phyloP scores from a whole-genome alignment of 176 grass and related monocot species.

The Phoenix roebelenii region DNA sequence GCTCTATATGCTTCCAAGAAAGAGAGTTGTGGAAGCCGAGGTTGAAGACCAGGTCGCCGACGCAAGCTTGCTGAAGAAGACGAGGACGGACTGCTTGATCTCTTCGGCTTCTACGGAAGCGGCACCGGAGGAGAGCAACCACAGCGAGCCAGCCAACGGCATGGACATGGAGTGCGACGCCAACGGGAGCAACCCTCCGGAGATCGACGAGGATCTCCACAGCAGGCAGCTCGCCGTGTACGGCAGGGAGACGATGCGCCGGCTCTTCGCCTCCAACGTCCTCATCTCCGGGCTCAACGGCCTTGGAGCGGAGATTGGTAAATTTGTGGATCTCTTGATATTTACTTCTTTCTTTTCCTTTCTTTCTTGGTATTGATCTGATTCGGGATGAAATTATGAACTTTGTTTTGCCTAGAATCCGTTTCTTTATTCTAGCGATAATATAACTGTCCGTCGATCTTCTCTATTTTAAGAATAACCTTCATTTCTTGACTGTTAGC shows the following conservation, averaged over 20 bases:
- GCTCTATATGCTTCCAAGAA: slow-evolving; percentile 62
- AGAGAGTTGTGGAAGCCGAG: slow-evolving; percentile 46
- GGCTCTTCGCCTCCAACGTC: slow-evolving; percentile 77
- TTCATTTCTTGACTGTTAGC: too few relatives aligned
- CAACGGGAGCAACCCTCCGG: slow-evolving; percentile 7
- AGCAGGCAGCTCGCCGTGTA: slow-evolving; percentile 86
- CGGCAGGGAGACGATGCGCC: slow-evolving; percentile 80
- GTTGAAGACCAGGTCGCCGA: slow-evolving; percentile 17
- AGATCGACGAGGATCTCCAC: slow-evolving; percentile 92
- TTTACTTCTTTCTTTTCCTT: too few relatives aligned
- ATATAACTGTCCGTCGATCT: too few relatives aligned
- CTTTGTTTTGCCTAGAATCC: neutral
- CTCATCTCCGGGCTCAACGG: slow-evolving; percentile 79
- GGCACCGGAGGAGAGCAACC: neutral
- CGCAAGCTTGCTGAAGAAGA: slow-evolving; percentile 38
- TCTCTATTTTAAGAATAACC: too few relatives aligned
- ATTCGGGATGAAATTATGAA: too few relatives aligned
- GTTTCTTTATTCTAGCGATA: neutral
- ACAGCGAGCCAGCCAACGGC: too few relatives aligned
- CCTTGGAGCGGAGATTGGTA: slow-evolving; percentile 74
- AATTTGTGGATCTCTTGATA: too few relatives aligned
- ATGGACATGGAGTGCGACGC: slow-evolving; percentile 8
- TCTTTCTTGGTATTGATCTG: too few relatives aligned
- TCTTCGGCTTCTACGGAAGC: neutral
- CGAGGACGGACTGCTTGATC: slow-evolving; percentile 23